Conservation (phyloP, 805 yeast species). For the Brettanomyces sp. region DNA sequence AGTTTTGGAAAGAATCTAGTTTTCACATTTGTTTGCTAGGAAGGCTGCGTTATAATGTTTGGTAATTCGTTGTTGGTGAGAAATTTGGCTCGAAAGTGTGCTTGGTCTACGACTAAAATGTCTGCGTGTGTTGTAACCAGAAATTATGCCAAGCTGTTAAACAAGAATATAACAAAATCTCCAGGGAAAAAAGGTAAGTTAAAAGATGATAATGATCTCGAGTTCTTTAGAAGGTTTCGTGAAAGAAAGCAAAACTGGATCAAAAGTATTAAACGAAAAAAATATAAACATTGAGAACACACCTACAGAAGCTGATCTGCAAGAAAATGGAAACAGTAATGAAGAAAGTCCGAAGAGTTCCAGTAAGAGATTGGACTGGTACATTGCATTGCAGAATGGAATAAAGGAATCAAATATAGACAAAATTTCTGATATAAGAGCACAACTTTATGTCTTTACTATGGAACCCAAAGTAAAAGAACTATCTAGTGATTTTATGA, state of each 20-base stretch:
- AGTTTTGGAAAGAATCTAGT: too few relatives aligned
- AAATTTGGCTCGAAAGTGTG: too few relatives aligned
- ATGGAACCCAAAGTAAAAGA: conserved; percentile 8
- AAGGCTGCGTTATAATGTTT: too few relatives aligned
- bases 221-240: conserved; percentile 5
- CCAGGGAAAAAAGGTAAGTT: conserved; percentile 10
- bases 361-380: too few relatives aligned
- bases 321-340: not conserved
- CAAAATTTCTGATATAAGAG: conserved; percentile 5
- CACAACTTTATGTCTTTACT: conserved; percentile 2
- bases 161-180: not conserved
- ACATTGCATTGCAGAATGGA: not conserved
- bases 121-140: not conserved
- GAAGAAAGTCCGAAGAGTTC: too few relatives aligned
- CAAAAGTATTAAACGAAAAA: not conserved
- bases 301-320: not conserved
- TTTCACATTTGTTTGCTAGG: too few relatives aligned
- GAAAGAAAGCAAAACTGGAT: not conserved
- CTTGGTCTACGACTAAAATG: too few relatives aligned
- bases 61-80: too few relatives aligned
- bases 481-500: conserved; percentile 12
- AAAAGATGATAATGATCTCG: conserved; percentile 15
- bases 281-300: not conserved
- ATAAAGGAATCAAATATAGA: conserved; percentile 3
- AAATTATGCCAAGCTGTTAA: not conserved